Evolutionary conservation across 129 eudicot genomes (phyloP).

Genomic region (Helianthus annuus): DNA sequence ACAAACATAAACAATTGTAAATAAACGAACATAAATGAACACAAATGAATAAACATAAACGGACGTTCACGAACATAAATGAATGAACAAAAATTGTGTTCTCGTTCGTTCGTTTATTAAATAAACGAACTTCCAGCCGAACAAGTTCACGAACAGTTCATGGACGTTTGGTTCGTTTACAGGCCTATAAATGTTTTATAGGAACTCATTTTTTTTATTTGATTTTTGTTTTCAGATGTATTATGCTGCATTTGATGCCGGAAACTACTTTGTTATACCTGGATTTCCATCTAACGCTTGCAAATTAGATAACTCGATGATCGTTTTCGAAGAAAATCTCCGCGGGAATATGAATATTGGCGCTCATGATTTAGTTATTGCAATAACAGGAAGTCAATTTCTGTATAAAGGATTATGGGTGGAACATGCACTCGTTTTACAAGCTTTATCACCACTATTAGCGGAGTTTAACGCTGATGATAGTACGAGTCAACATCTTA

Average conservation of each 20-base stretch:
- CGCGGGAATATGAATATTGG: conserved; percentile 41
- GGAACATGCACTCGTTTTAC: conserved; percentile 81
- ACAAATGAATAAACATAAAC: no score
- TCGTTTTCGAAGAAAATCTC: conserved; percentile 35
- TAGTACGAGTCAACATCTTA: conserved; percentile 44
- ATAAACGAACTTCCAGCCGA: no score
- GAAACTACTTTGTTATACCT: conserved; percentile 90
- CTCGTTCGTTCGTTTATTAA: no score
- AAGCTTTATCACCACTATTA: conserved; percentile 70
- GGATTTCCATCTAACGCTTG: conserved; percentile 78
- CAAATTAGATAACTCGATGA: conserved; percentile 44
- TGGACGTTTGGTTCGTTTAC: no score
- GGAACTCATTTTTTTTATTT: background rate
- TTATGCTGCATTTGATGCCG: conserved; percentile 80
- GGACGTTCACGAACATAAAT: no score
- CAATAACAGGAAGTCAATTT: conserved; percentile 70
- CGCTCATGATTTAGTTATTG: conserved; percentile 63
- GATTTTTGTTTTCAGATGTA: conserved; percentile 52
- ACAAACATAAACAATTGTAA: no score
- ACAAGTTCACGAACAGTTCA: no score
- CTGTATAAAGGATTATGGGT: conserved; percentile 84
- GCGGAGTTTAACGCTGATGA: conserved; percentile 39
- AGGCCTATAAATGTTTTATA: background rate
- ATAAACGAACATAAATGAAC: no score
- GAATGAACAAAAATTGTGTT: no score